Base-by-base conservation (phyloP, 2,329 filamentous ascomycete species). In the Akanthomyces muscarius region DNA sequence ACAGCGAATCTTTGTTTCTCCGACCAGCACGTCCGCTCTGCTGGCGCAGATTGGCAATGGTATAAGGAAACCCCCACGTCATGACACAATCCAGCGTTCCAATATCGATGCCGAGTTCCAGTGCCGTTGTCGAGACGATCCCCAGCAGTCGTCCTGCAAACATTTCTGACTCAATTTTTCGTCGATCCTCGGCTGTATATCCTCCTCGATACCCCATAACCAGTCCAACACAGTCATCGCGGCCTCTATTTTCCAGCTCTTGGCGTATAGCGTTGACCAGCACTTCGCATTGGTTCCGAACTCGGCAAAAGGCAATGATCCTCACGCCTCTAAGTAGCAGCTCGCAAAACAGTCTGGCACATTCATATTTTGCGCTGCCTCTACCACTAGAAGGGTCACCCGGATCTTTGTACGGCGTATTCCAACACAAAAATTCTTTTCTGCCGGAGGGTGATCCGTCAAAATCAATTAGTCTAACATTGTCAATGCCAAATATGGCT, bases 381-480 rank as follows among this genome's bases (percentile, higher is more conserved):
- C 95, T 86, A 1, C 95, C 94, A 69, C 91, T 96, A 0, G 89
- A 86, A 10, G 92, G 90, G 74, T 98, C 94, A 1, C 83, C 84
- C 0, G 94, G 92, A 68, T 97, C 94, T 73, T 92, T 96, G 75
- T 87, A 97, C 0, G 95, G 95, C 0, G 94, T 97, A 69, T 99
- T 98, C 95, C 95, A 99, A 74, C 93, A 98, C 7, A 99, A 72
- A 63, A 98, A 98, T 70, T 98, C 94, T 72, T 98, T 98, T 25
- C 92, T 83, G 0, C 94, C 76, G 6, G 92, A 92, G 0, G 95
- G 95, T 0, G 93, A 97, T 1, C 95, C 95, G 71, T 99, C 95
- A 70, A 90, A 93, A 71, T 97, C 92, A 0, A 94, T 89, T 51
- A 98, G 75, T 63, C 83, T 86, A 16, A 97, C 91, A 66, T 93